phyloP scores from a whole-genome alignment of 2,329 filamentous ascomycete species.

The Penicillium sp. region DNA sequence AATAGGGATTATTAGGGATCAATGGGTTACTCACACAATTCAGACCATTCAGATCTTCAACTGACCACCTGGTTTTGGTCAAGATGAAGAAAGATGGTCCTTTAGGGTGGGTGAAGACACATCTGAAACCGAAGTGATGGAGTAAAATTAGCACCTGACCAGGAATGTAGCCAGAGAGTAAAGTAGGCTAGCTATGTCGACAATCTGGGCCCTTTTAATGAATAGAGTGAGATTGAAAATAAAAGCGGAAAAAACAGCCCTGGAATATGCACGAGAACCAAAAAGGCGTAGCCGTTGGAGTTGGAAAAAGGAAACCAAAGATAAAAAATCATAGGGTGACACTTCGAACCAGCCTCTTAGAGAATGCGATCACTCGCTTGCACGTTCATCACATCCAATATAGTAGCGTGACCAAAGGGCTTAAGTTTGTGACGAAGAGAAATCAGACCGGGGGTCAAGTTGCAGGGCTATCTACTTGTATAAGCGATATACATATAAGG shows the following conservation, averaged over 20 bases:
- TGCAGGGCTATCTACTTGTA: slow-evolving; percentile 13
- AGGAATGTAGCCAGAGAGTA: slow-evolving; percentile 7
- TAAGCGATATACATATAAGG: slow-evolving; percentile 21
- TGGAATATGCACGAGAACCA: slow-evolving; percentile 16
- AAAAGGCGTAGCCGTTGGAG: slow-evolving; percentile 8
- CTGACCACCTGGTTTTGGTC: slow-evolving; percentile 18
- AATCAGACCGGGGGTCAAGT: slow-evolving; percentile 12
- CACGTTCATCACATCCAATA: slow-evolving; percentile 26
- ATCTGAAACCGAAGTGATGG: slow-evolving; percentile 18
- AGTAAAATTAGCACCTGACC: slow-evolving; percentile 16
- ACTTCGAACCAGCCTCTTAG: slow-evolving; percentile 1
- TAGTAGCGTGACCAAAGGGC: slow-evolving; percentile 25
- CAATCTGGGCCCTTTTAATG: slow-evolving; percentile 19
- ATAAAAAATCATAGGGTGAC: slow-evolving; percentile 12
- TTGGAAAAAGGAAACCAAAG: slow-evolving; percentile 7
- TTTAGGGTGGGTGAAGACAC: slow-evolving; percentile 18
- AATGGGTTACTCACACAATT: slow-evolving; percentile 20
- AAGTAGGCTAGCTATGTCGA: slow-evolving; percentile 15
- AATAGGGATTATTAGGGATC: slow-evolving; percentile 9
- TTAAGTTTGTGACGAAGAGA: slow-evolving; percentile 24
- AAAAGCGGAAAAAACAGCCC: background rate
- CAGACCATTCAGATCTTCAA: slow-evolving; percentile 18
- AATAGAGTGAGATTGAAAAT: slow-evolving; percentile 9
- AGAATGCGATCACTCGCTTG: slow-evolving; percentile 15
- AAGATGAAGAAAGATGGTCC: slow-evolving; percentile 16